Evolutionary conservation across 306 rosid genomes (phyloP), one percentile per base, ranked within the genome.

Genomic region (Hippophae rhamnoides): DNA sequence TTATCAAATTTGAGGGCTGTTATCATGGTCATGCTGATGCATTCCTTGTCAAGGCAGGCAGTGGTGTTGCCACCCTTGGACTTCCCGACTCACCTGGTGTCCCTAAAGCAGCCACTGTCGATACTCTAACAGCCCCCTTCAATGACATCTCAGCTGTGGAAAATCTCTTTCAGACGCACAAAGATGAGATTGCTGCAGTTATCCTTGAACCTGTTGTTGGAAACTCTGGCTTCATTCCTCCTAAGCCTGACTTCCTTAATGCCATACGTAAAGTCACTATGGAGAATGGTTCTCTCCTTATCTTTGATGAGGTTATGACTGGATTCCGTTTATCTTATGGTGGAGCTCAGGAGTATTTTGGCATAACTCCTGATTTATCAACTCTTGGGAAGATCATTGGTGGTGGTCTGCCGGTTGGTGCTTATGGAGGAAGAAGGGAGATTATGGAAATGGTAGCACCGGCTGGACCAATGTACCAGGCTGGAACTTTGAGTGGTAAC

Each of bases 11-110:
- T 60, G 99, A 88, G 76, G 97, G 99, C 12, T 92, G 99, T 76
- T 88, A 92, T 74, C 99, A 92, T 56, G 99, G 99, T 53, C 99
- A 92, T 60, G 99, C 97, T 0, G 99, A 92, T 74, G 94, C 97
- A 52, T 92, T 88, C 76, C 96, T 92, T 49, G 96, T 92, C 38
- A 83, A 86, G 78, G 99, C 96, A 0, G 99, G 99, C 13, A 87
- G 96, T 70, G 99, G 95, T 53, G 95, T 86, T 52, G 99, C 99
- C 65, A 84, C 99, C 8, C 70, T 86, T 25, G 99, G 99, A 62
- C 99, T 92, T 66, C 99, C 99, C 7, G 96, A 92, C 68, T 88
- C 99, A 42, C 99, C 99, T 5, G 99, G 95, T 56, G 99, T 92
- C 47, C 99, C 99, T 3, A 82, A 56, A 69, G 93, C 84, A 53